These are phyloP conservation scores for Fragaria nilgerrensis DNA, from an alignment of 306 rosid species.

Conservation along the genomic window DNA sequence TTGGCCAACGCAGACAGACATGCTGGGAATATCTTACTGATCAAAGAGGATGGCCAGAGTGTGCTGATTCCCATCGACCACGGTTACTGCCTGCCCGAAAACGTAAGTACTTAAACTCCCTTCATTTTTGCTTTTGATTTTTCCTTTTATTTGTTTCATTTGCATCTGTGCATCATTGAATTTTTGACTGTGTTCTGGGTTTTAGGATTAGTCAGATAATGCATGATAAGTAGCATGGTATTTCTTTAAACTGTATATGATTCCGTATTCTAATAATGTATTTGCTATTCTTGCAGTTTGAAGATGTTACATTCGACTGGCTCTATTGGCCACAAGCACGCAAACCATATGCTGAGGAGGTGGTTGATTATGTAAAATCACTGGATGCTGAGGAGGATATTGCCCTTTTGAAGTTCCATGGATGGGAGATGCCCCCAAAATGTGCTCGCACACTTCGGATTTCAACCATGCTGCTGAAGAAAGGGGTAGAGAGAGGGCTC, in stretches of 20 bases:
- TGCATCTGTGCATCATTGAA: conserved; percentile 3
- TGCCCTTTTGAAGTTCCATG: conserved; percentile 75
- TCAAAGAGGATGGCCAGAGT: conserved; percentile 47
- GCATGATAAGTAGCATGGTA: neutral
- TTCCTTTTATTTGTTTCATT: neutral
- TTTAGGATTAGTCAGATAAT: too few relatives aligned
- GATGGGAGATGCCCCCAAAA: conserved; percentile 74
- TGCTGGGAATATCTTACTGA: conserved; percentile 77
- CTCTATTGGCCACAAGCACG: conserved; percentile 97
- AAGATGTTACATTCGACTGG: conserved; percentile 97
- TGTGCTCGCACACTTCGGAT: conserved; percentile 78
- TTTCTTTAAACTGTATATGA: neutral
- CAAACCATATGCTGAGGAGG: conserved; percentile 59
- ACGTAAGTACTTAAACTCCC: conserved; percentile 44
- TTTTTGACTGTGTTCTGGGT: neutral
- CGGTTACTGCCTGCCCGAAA: conserved; percentile 93
- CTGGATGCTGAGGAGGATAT: conserved; percentile 83
- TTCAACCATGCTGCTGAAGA: conserved; percentile 93
- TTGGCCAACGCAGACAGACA: conserved; percentile 93
- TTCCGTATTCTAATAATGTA: neutral
- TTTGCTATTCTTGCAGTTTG: conserved; percentile 53
- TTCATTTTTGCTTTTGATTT: neutral
- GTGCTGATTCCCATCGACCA: conserved; percentile 90
- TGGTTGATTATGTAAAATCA: conserved; percentile 60
- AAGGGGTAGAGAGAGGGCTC: conserved; percentile 76